Evolutionary conservation across 2,329 filamentous ascomycete genomes (phyloP).

Genomic region (Zymoseptoria tritici): DNA sequence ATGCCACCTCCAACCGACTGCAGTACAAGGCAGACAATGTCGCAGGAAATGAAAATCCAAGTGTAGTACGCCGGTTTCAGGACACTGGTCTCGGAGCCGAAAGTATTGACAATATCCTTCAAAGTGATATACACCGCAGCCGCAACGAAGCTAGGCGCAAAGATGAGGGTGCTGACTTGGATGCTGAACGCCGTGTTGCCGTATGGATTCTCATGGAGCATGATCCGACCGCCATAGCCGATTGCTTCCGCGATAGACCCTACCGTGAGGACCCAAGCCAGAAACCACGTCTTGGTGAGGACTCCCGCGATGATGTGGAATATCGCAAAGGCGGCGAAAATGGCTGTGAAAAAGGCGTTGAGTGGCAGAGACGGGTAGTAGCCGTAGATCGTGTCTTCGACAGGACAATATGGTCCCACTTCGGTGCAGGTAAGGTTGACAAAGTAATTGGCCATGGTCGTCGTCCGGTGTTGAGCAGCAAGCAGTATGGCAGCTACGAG

Average conservation of each 20-base stretch:
- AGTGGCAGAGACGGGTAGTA: constrained; percentile 31
- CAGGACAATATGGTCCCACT: constrained; percentile 2
- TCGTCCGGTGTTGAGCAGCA: constrained; percentile 56
- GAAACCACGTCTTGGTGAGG: constrained; percentile 31
- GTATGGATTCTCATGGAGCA: constrained; percentile 37
- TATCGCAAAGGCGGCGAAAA: constrained; percentile 30
- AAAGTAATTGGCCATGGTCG: background rate
- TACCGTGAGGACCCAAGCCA: constrained; percentile 33
- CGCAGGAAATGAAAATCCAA: constrained; percentile 44
- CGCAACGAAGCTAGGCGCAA: constrained; percentile 38
- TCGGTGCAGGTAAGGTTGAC: constrained; percentile 1
- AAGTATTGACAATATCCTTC: constrained; percentile 39
- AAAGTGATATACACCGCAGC: constrained; percentile 43
- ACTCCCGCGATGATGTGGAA: constrained; percentile 29
- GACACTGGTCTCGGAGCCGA: constrained; percentile 35
- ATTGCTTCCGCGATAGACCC: constrained; percentile 37
- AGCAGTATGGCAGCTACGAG: background rate
- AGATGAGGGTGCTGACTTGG: constrained; percentile 36
- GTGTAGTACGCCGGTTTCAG: constrained; percentile 40
- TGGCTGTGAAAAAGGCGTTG: constrained; percentile 33
- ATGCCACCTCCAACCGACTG: constrained; percentile 51
- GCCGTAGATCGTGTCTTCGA: constrained; percentile 12
- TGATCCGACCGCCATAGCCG: constrained; percentile 37
- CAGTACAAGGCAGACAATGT: constrained; percentile 51
- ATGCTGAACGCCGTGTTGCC: constrained; percentile 34